Evolutionary conservation across 2,329 filamentous ascomycete genomes (phyloP), one percentile per base, ranked within the genome.

Genomic region (Colletotrichum siamense): DNA sequence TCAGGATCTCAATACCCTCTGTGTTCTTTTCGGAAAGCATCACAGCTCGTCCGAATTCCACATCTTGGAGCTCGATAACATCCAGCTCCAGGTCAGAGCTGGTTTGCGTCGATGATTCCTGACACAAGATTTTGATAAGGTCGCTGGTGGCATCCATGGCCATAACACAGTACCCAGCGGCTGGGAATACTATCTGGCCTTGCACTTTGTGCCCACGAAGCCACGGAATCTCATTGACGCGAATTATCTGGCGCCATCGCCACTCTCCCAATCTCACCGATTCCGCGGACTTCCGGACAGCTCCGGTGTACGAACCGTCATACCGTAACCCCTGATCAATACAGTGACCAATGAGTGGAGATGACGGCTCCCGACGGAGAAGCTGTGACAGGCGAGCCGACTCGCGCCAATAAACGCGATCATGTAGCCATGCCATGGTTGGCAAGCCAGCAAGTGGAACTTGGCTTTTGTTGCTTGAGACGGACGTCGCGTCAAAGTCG

Each of bases 91-190:
- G 10, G 8, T 30, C 13, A 6, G 61, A 10, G 18, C 18, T n/a
- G 2, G 9, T 12, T 24, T 28, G 15, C 4, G 44, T 57, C 75
- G 24, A 68, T 52, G 1, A 75, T 32, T 57, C 83, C 78, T 22
- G 71, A 22, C 30, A 24, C 12, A 57, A 18, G 6, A 12, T 12
- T 18, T 44, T 15, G 24, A 78, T 22, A 81, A 71, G 22, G 22
- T 71, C 44, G 81, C 7, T 78, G 28, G 69, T 77, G 6, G 87
- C 88, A 73, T 89, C 87, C 1, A 87, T 81, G 2, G 84, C 86
- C 81, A 88, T 87, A 28, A 82, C 80, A 2, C 88, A 66, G 77
- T 87, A 89, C 0, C 83, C 87, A 1, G 87, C 84, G 2, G 79
- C 85, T 0, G 89, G 88, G 68, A 88, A 88, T 7, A 90, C 81